Evolutionary conservation across 2,329 filamentous ascomycete genomes (phyloP).

Genomic region (Sporothrix luriei): DNA sequence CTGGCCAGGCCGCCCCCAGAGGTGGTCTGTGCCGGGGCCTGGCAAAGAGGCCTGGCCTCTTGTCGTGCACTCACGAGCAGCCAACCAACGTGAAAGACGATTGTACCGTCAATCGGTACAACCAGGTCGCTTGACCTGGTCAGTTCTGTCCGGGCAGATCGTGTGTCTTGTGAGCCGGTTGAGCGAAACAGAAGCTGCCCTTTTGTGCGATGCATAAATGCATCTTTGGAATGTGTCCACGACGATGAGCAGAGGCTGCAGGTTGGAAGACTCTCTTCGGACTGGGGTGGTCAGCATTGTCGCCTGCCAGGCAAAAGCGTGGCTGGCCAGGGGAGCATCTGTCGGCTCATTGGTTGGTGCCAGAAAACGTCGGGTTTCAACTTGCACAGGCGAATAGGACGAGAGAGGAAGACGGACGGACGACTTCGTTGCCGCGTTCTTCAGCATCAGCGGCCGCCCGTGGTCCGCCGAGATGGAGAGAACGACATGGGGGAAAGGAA

Average conservation of each 20-base stretch:
- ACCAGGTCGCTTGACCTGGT: conserved; percentile 12
- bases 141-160: background rate
- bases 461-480: background rate
- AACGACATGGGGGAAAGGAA: background rate
- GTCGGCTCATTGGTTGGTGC: conserved; percentile 14
- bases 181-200: background rate
- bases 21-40: conserved; percentile 14
- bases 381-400: background rate
- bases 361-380: background rate
- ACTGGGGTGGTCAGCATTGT: conserved; percentile 5
- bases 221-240: background rate
- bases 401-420: background rate
- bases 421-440: background rate
- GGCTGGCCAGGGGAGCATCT: background rate
- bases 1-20: conserved; percentile 11
- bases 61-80: too few relatives aligned
- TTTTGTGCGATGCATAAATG: conserved; percentile 10
- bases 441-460: conserved; percentile 13
- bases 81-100: background rate
- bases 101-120: background rate
- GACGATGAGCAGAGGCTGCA: background rate
- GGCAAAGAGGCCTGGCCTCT: background rate
- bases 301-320: conserved; percentile 8
- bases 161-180: background rate
- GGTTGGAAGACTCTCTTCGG: background rate